Percentiles rank a stretch among this genome's conserved stretches.
Evolutionary conservation across 768 basidiomycete genomes (phyloP).

Genomic region (Leccinum variicolor): DNA sequence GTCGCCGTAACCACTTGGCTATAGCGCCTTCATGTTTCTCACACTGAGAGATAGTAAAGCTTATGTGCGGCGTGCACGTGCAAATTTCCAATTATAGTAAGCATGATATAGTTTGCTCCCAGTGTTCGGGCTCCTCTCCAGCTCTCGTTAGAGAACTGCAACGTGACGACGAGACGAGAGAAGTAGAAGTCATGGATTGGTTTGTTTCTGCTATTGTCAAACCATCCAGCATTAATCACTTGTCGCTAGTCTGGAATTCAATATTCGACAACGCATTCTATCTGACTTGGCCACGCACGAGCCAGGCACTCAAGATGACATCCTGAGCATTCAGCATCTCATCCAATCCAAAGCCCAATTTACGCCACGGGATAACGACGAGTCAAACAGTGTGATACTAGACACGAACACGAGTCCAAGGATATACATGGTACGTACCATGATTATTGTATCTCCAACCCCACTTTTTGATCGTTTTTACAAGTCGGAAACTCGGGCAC

Average conservation of each 20-base stretch:
- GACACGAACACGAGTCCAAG: slow-evolving; percentile 16
- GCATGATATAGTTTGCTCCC: not conserved
- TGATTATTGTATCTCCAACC: not conserved
- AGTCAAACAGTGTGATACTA: slow-evolving; percentile 19
- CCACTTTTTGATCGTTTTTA: slow-evolving; percentile 1
- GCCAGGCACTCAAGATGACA: slow-evolving; percentile 45
- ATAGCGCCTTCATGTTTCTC: slow-evolving; percentile 39
- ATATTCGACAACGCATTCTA: slow-evolving; percentile 72
- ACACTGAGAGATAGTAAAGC: not conserved
- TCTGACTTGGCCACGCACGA: slow-evolving; percentile 67
- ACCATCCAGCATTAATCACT: not conserved
- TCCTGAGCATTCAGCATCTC: slow-evolving; percentile 48
- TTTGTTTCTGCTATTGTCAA: slow-evolving; percentile 23
- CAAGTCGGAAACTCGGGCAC: slow-evolving; percentile 68
- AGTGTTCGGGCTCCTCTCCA: not conserved
- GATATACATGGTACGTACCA: slow-evolving; percentile 57
- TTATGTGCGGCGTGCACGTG: no score
- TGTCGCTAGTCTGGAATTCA: slow-evolving; percentile 61
- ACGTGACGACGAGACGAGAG: no score
- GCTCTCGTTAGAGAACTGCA: no score
- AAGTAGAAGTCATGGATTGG: slow-evolving; percentile 47
- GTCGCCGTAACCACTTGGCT: slow-evolving; percentile 79
- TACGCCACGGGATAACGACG: slow-evolving; percentile 17
- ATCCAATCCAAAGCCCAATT: slow-evolving; percentile 62
- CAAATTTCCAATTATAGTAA: no score